Conservation (phyloP, 2,329 filamentous ascomycete genomes). For the Sporothrix variecibatus region DNA sequence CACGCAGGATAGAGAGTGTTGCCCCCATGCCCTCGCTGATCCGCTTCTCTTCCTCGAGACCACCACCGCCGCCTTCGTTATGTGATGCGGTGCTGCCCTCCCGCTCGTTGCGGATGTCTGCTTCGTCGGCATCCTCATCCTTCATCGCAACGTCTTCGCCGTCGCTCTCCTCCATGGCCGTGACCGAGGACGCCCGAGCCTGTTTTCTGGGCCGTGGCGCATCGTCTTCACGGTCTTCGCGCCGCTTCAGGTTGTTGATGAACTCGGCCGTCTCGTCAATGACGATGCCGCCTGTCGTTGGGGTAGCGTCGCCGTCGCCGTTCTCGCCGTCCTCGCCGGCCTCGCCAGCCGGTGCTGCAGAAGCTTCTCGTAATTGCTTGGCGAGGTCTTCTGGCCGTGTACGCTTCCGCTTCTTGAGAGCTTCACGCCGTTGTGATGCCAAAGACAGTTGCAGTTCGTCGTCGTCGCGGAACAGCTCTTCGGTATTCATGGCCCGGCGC, state of each 20-base stretch:
- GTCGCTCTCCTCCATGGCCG: constrained; percentile 46
- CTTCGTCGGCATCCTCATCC: constrained; percentile 48
- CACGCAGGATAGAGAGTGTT: constrained; percentile 77
- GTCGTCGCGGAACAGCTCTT: constrained; percentile 68
- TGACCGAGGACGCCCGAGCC: constrained; percentile 39
- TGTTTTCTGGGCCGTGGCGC: background rate
- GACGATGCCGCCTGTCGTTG: constrained; percentile 63
- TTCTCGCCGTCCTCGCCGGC: constrained; percentile 40
- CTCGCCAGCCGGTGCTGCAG: constrained; percentile 45
- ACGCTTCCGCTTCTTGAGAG: constrained; percentile 90
- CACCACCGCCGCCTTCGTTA: constrained; percentile 58
- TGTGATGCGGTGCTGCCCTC: constrained; percentile 1
- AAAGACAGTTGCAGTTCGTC: constrained; percentile 74
- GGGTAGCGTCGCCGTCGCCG: constrained; percentile 5
- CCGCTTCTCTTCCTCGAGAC: constrained; percentile 82
- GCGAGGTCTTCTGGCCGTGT: constrained; percentile 84
- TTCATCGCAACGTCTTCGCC: constrained; percentile 54
- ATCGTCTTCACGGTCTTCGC: constrained; percentile 54
- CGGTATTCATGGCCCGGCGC: constrained; percentile 58
- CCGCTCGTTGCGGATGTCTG: constrained; percentile 66
- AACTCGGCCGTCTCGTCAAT: constrained; percentile 97
- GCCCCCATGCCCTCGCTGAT: constrained; percentile 78
- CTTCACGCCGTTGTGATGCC: constrained; percentile 76
- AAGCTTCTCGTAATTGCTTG: constrained; percentile 69
- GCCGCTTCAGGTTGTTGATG: constrained; percentile 78